Base-by-base conservation (phyloP, 2,329 filamentous ascomycete species). In the Alternaria longipes region DNA sequence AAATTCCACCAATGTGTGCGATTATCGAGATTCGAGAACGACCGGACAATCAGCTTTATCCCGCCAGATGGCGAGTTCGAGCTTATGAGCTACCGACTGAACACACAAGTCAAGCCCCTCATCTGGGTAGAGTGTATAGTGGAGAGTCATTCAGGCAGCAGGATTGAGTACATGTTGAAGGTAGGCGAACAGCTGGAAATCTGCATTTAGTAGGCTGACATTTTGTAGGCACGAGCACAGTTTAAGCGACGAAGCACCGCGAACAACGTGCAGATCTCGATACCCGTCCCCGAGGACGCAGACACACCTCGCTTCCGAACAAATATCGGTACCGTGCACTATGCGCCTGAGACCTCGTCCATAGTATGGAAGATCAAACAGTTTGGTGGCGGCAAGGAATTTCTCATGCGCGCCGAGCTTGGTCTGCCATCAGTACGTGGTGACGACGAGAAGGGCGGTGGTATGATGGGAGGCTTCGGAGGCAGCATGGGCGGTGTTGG, bases 291-390 rank as follows among this genome's bases (percentile, higher is more conserved):
- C 22, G 95, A 99, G 78, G 95, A 99, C 77, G 95, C 95, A 63
- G 95, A 99, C 80, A 93, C 92, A 2, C 95, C 95, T 11, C 90
- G 95, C 45, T 99, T 99, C 87, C 89, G 95, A 54, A 99, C 95
- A 36, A 99, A 98, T 78, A 96, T 99, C 64, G 95, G 95, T 56
- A 93, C 91, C 30, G 95, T 99, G 12, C 95, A 99, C 82, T 99
- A 99, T 78, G 94, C 94, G 4, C 95, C 95, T 0, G 95, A 99
- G 80, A 94, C 97, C 76, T 96, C 92, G 65, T 94, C 94, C 60
- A 99, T 99, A 71, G 91, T 99, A 52, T 99, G 95, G 95, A 99
- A 99, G 85, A 99, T 99, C 80, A 99, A 99, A 85, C 95, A 99
- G 75, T 99, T 99, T 80, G 95, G 95, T 45, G 95, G 95, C n/a